Percentiles rank a stretch among this genome's conserved stretches.
These are phyloP conservation scores for Aleurites moluccanus DNA, from an alignment of 441 rosid species.

Conservation along the genomic window DNA sequence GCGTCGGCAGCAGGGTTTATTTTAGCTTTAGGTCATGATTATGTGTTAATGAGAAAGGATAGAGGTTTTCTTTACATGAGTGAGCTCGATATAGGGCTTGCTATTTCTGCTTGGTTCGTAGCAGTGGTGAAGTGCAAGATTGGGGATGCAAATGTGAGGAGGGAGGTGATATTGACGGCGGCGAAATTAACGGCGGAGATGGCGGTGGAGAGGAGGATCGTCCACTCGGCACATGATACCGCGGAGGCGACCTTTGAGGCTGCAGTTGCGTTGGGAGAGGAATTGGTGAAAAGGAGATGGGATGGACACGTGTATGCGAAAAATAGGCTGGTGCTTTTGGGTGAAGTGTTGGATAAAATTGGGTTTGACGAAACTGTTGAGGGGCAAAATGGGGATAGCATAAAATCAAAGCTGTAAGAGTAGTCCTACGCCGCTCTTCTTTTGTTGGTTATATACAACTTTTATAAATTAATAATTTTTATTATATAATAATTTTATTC, in stretches of 20 bases:
- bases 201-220: conserved; percentile 42
- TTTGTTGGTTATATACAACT: no score
- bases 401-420: conserved; percentile 1
- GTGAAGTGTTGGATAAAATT: conserved; percentile 39
- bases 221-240: conserved; percentile 39
- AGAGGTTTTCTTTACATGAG: conserved; percentile 73
- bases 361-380: conserved; percentile 31
- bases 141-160: conserved; percentile 35
- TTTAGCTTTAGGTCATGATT: conserved; percentile 61
- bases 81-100: conserved; percentile 56
- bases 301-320: conserved; percentile 53
- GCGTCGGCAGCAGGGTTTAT: conserved; percentile 64
- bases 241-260: conserved; percentile 50
- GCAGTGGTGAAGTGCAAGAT: conserved; percentile 40
- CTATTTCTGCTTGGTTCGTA: conserved; percentile 39
- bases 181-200: conserved; percentile 49
- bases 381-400: neutral
- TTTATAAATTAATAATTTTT: no score
- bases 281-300: conserved; percentile 36
- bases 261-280: conserved; percentile 45
- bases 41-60: conserved; percentile 59
- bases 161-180: conserved; percentile 47
- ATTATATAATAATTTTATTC: no score
- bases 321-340: conserved; percentile 41
- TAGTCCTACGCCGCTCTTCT: no score